These are phyloP conservation scores for Aspergillus hiratsukae DNA, from an alignment of 2,329 filamentous ascomycete genomes.

Conservation along the genomic window DNA sequence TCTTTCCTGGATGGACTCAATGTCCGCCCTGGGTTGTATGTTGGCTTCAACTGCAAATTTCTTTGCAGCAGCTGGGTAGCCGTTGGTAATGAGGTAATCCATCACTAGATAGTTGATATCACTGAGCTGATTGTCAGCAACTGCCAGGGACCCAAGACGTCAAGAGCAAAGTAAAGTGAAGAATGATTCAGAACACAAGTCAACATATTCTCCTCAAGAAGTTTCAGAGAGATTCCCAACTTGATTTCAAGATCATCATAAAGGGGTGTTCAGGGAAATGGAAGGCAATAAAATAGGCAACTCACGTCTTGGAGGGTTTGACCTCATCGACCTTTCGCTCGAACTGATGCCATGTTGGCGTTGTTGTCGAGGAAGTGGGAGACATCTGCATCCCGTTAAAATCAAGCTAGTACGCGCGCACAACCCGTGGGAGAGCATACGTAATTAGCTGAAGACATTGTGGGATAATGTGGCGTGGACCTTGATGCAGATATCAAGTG, in stretches of 20 bases:
- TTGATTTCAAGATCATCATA: slow-evolving; percentile 84
- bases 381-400: slow-evolving; percentile 55
- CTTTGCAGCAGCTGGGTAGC: slow-evolving; percentile 85
- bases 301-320: slow-evolving; percentile 86
- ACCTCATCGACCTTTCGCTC: slow-evolving; percentile 77
- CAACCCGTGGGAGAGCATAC: slow-evolving; percentile 37
- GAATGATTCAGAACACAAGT: slow-evolving; percentile 65
- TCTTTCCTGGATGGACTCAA: slow-evolving; percentile 68
- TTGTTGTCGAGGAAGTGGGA: slow-evolving; percentile 66
- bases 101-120: slow-evolving; percentile 94
- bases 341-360: slow-evolving; percentile 68
- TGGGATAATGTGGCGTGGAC: slow-evolving; percentile 15
- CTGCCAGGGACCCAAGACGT: slow-evolving; percentile 4
- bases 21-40: slow-evolving; percentile 67
- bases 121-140: slow-evolving; percentile 49
- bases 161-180: slow-evolving; percentile 12
- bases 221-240: slow-evolving; percentile 99
- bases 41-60: slow-evolving; percentile 95
- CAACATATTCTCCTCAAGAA: slow-evolving; percentile 84
- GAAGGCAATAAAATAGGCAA: slow-evolving; percentile 20
- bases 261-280: slow-evolving; percentile 30
- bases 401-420: slow-evolving; percentile 27
- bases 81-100: slow-evolving; percentile 94
- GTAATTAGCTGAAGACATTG: slow-evolving; percentile 39
- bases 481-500: slow-evolving; percentile 10